Evolutionary conservation across 805 yeast genomes (phyloP).

Genomic region (Kluyveromyces lactis): DNA sequence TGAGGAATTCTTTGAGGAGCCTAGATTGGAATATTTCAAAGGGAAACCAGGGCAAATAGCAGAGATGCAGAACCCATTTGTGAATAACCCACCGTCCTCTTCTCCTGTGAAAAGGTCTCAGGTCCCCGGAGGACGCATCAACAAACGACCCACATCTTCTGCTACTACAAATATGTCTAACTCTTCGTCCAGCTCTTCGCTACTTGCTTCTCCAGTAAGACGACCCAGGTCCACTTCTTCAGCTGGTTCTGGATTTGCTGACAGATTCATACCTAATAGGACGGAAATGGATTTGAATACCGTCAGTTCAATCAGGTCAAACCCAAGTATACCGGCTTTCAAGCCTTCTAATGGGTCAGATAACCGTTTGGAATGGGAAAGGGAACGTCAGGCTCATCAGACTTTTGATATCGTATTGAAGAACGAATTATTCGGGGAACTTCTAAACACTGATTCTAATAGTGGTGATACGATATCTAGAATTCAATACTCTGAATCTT

Average conservation of each 20-base stretch:
- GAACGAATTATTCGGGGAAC: slow-evolving; percentile 87
- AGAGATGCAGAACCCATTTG: slow-evolving; percentile 25
- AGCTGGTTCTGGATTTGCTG: slow-evolving; percentile 46
- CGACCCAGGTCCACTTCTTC: slow-evolving; percentile 26
- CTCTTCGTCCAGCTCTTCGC: slow-evolving; percentile 17
- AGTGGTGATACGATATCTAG: slow-evolving; percentile 28
- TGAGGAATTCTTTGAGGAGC: too few species aligned
- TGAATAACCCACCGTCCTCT: slow-evolving; percentile 27
- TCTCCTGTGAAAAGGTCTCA: slow-evolving; percentile 22
- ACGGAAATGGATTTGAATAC: slow-evolving; percentile 84
- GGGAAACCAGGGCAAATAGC: too few species aligned
- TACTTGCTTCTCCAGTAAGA: slow-evolving; percentile 24
- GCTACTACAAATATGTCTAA: slow-evolving; percentile 4
- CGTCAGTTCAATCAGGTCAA: slow-evolving; percentile 44
- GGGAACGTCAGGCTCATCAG: slow-evolving; percentile 75
- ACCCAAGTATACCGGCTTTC: slow-evolving; percentile 20
- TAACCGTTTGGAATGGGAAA: slow-evolving; percentile 56
- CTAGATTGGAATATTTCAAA: too few species aligned
- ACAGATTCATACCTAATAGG: slow-evolving; percentile 81
- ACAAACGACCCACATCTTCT: slow-evolving; percentile 16
- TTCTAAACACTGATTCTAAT: slow-evolving; percentile 43
- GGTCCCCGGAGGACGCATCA: slow-evolving; percentile 11
- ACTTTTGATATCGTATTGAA: slow-evolving; percentile 81
- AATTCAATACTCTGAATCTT: slow-evolving; percentile 21
- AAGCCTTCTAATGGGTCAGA: slow-evolving; percentile 27